Base-by-base conservation (phyloP, 2,329 filamentous ascomycete species). In the Lecanicillium sp. region DNA sequence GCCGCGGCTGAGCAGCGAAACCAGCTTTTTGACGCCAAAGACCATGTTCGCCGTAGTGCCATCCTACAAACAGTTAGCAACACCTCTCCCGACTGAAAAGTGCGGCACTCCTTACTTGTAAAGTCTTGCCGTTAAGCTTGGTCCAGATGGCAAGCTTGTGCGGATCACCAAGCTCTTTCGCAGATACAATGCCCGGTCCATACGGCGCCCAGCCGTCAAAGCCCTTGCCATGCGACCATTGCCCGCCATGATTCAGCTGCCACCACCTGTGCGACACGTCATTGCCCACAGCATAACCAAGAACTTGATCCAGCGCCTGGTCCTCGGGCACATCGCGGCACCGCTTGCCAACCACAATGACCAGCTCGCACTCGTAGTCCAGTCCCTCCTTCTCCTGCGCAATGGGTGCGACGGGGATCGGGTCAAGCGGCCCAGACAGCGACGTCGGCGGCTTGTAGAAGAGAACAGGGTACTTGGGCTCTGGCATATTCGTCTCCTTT, bases 311-410 rank as follows among this genome's bases (percentile, higher is more conserved):
- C n/a, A 88, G 63, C 0, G 84, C 84, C 16, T 74, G 59, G 2
- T 67, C 65, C 59, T 84, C 80, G 2, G 75, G 57, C 11, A 89
- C 78, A 52, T 87, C 71, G 31, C 65, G 60, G 43, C 78, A 81
- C 43, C 72, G 64, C 57, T 79, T 81, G 17, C 82, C 81, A 45
- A 89, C 85, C 8, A 89, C 67, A 28, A 78, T 68, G 12, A 87
- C 80, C 6, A 90, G 70, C 62, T 90, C 85, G 55, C 82, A 85
- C 61, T 90, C 85, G 58, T 89, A 89, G 60, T 89, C 85, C 14
- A 86, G 62, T 0, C 79, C 78, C n/a, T 65, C 63, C 34, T 67
- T 68, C 44, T 80, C 68, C 58, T 87, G 83, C 1, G 80, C 83
- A 43, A 83, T 63, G 3, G 60, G 51, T 16, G 78, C 74, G 27